Percentiles rank a stretch among this genome's conserved stretches.
These are phyloP conservation scores for Malassezia pachydermatis DNA, from an alignment of 1,284 basidiomycete species.

Conservation along the genomic window DNA sequence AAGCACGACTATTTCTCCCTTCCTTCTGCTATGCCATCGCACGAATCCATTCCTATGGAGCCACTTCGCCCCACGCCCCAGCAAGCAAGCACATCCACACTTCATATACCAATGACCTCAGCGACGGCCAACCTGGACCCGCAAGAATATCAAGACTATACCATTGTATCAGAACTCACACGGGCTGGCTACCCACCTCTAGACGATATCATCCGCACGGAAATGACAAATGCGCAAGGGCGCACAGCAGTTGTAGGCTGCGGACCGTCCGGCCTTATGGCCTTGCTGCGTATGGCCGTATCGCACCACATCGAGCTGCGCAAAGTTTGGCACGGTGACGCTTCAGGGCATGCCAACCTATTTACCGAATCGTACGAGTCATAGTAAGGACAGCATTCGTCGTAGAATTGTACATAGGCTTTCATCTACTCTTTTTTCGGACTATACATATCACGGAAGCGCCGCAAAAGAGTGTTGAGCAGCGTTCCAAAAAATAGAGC, in stretches of 20 bases:
- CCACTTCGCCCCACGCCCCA: neutral
- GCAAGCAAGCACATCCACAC: neutral
- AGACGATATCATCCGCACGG: constrained; percentile 59
- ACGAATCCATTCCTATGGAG: neutral
- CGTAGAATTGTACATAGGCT: neutral
- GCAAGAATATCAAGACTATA: constrained; percentile 61
- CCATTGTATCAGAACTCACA: constrained; percentile 60
- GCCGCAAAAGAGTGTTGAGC: constrained; percentile 74
- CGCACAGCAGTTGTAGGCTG: constrained; percentile 65
- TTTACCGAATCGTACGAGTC: constrained; percentile 40
- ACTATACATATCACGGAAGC: constrained; percentile 53
- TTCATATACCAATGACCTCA: neutral
- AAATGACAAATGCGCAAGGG: constrained; percentile 57
- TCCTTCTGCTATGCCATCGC: neutral
- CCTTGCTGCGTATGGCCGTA: constrained; percentile 61
- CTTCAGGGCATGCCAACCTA: constrained; percentile 51
- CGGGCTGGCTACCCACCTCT: constrained; percentile 65
- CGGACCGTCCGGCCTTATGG: constrained; percentile 64
- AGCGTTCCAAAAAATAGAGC: constrained; percentile 86
- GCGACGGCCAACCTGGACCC: constrained; percentile 54
- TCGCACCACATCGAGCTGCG: constrained; percentile 58
- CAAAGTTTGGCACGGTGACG: constrained; percentile 57
- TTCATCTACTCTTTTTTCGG: neutral
- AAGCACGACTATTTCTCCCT: neutral
- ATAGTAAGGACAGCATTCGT: neutral